Percentiles rank a stretch among this genome's conserved stretches.
Conservation (phyloP, 805 yeast species). For the Metschnikowia orientalis region DNA sequence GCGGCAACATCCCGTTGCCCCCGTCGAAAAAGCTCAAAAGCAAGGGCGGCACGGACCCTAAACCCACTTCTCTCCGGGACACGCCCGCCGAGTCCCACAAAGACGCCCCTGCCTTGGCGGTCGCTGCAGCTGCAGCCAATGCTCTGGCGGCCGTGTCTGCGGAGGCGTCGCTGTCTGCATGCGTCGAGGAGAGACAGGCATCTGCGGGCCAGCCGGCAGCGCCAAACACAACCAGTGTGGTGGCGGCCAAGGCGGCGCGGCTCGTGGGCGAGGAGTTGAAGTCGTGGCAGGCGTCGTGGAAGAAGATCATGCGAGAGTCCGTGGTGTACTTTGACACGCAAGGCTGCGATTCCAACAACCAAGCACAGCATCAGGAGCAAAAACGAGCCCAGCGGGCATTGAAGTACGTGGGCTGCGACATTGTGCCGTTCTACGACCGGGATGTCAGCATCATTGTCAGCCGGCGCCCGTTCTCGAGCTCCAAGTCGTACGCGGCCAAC, state of each 20-base stretch:
- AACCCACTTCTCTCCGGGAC: not conserved
- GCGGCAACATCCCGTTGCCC: slow-evolving; percentile 38
- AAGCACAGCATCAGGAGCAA: slow-evolving; percentile 33
- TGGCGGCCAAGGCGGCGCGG: slow-evolving; percentile 21
- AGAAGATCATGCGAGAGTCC: slow-evolving; percentile 53
- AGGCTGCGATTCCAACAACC: slow-evolving; percentile 36
- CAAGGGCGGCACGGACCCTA: slow-evolving; percentile 1
- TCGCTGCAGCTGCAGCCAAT: slow-evolving; percentile 1
- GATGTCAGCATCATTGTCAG: slow-evolving; percentile 72
- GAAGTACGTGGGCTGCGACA: slow-evolving; percentile 45
- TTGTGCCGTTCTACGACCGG: slow-evolving; percentile 49
- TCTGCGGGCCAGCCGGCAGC: slow-evolving; percentile 7
- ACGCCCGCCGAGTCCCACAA: slow-evolving; percentile 1
- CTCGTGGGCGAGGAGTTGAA: slow-evolving; percentile 44
- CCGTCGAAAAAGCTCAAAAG: slow-evolving; percentile 27
- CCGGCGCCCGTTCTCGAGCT: slow-evolving; percentile 46
- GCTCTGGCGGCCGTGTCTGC: not conserved
- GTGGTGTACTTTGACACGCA: slow-evolving; percentile 59
- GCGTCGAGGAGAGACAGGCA: slow-evolving; percentile 7
- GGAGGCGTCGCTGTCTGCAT: too few relatives aligned
- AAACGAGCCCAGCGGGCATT: slow-evolving; percentile 43
- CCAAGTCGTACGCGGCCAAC: slow-evolving; percentile 39
- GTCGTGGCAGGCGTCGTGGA: slow-evolving; percentile 67
- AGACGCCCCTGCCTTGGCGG: not conserved
- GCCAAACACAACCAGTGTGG: slow-evolving; percentile 5